Percentiles rank a stretch among this genome's conserved stretches.
phyloP scores from a whole-genome alignment of 2,329 filamentous ascomycete genomes.

The Cladosporium cucumerinum region DNA sequence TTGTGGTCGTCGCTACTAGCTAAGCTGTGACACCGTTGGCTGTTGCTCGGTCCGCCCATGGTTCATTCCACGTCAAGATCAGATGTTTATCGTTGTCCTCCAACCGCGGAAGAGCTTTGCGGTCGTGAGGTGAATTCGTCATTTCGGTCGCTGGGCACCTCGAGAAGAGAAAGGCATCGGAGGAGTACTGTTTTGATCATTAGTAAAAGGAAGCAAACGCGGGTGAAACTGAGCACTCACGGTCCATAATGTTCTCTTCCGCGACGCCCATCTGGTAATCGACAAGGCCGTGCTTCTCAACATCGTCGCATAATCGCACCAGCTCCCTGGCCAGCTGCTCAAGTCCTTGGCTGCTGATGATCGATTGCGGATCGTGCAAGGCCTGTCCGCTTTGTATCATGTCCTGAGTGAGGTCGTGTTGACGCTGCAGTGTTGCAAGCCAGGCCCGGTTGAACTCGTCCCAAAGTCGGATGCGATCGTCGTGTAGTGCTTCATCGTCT shows the following conservation, averaged over 20 bases:
- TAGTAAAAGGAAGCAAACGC: neutral
- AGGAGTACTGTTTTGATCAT: slow-evolving; percentile 11
- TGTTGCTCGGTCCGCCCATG: neutral
- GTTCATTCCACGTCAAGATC: neutral
- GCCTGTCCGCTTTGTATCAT: slow-evolving; percentile 58
- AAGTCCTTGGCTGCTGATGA: slow-evolving; percentile 67
- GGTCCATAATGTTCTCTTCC: slow-evolving; percentile 83
- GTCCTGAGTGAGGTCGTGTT: slow-evolving; percentile 68
- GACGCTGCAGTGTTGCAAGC: slow-evolving; percentile 77
- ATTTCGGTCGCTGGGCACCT: slow-evolving; percentile 5
- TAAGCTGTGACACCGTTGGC: neutral
- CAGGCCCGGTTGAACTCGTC: slow-evolving; percentile 92
- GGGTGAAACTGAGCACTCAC: slow-evolving; percentile 53
- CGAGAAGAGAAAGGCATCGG: slow-evolving; percentile 17
- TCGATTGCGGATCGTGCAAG: slow-evolving; percentile 54
- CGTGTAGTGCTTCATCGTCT: slow-evolving; percentile 73
- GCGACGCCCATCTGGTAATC: slow-evolving; percentile 97
- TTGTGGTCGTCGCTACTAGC: neutral
- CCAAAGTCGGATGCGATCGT: slow-evolving; percentile 81
- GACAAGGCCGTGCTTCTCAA: slow-evolving; percentile 89
- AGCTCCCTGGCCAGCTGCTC: slow-evolving; percentile 80
- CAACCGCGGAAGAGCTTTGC: slow-evolving; percentile 5
- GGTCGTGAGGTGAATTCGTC: neutral
- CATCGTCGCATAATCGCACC: slow-evolving; percentile 74
- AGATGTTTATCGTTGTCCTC: slow-evolving; percentile 3